A percentile compares a stretch with the other conserved stretches of the same genome.
Conservation (phyloP, 164 flowering plant genomes). For the Sextonia rubra region DNA sequence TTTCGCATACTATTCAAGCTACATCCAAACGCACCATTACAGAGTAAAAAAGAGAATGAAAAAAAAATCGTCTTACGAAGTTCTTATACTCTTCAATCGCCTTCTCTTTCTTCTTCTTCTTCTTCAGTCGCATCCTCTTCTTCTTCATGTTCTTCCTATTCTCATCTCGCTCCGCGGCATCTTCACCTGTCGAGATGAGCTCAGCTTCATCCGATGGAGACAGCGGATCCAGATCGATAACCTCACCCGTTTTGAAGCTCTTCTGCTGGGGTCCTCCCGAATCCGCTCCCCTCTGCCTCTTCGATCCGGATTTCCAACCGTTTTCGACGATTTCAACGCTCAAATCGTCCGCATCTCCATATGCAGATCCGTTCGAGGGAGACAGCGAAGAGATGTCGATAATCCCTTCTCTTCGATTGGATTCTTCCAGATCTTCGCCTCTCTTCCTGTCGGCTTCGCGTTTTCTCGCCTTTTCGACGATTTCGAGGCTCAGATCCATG, state of each 20-base stretch:
- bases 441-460: neutral
- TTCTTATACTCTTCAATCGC: neutral
- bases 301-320: slow-evolving; percentile 34
- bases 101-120: neutral
- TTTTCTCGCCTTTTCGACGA: neutral
- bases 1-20: too few relatives aligned
- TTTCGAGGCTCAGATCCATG: neutral
- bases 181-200: neutral
- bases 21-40: too few relatives aligned
- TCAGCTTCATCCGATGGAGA: neutral
- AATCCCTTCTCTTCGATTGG: neutral
- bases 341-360: slow-evolving; percentile 60
- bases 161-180: neutral
- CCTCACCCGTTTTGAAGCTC: neutral
- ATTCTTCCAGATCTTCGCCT: neutral
- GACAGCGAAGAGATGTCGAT: too few relatives aligned
- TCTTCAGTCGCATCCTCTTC: neutral
- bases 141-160: neutral
- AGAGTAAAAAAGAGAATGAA: too few relatives aligned
- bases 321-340: slow-evolving; percentile 56
- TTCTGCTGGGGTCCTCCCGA: neutral
- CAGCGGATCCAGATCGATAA: neutral
- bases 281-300: slow-evolving; percentile 17
- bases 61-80: neutral
- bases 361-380: too few relatives aligned